Percentiles rank a stretch among this genome's conserved stretches.
These are phyloP conservation scores for Solidago caesia DNA, from an alignment of 129 eudicot genomes.

Conservation along the genomic window DNA sequence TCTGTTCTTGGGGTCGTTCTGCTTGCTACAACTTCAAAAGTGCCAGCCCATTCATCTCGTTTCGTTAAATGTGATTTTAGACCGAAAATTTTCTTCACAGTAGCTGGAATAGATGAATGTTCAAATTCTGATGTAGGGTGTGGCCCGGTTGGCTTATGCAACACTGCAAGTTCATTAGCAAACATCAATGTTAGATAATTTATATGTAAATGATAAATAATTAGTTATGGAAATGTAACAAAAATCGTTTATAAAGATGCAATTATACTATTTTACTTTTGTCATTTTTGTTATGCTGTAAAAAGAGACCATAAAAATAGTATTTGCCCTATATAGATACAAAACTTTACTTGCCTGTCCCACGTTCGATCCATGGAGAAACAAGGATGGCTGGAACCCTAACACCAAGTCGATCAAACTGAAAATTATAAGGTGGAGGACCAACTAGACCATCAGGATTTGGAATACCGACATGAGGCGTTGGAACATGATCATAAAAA, in stretches of 20 bases:
- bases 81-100: conserved; percentile 73
- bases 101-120: conserved; percentile 82
- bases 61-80: conserved; percentile 57
- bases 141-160: conserved; percentile 63
- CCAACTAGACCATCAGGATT: conserved; percentile 74
- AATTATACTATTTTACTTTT: too few species aligned
- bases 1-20: conserved; percentile 63
- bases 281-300: too few species aligned
- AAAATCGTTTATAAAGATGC: too few species aligned
- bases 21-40: conserved; percentile 54
- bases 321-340: background rate
- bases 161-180: conserved; percentile 32
- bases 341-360: conserved; percentile 51
- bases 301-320: too few species aligned
- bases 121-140: conserved; percentile 72
- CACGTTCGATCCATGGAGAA: conserved; percentile 91
- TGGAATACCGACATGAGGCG: conserved; percentile 67
- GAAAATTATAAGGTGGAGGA: conserved; percentile 69
- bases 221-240: too few species aligned
- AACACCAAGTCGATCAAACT: conserved; percentile 85
- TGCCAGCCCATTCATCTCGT: conserved; percentile 88
- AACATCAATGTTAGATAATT: background rate
- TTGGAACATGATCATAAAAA: conserved; percentile 90
- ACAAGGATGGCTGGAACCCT: conserved; percentile 81
- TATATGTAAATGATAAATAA: background rate